Evolutionary conservation across 352 stramenopile species (phyloP), one percentile per base, ranked within the genome.

Genomic region (Phytophthora cajani): DNA sequence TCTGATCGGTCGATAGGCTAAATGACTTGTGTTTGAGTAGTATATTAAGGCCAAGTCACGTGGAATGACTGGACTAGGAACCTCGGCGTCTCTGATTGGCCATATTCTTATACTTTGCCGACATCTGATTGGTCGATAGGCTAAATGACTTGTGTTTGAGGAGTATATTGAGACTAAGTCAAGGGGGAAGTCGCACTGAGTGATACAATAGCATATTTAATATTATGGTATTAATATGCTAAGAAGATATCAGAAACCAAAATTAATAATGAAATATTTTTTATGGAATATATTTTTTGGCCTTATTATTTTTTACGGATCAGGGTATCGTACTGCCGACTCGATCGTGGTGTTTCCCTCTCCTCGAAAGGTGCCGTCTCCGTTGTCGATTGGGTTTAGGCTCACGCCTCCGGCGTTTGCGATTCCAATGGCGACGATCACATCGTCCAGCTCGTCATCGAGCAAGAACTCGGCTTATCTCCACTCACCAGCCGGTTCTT

Each of bases 401-500:
- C 74, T 81, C 74, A 84, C 71, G 49, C 81, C 77, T 6, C 36
- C 77, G n/a, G 77, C 74, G 52, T 84, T 84, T 17, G 77, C 80
- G 70, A 82, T 84, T 9, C 77, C 77, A 27, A 81, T 73, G 3
- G 38, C 77, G 5, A 70, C 74, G 19, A 84, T 60, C 4, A 73
- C 59, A 21, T 64, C 66, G 5, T 57, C 44, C 5, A 74, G 67
- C 52, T 79, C 62, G 30, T 76, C 58, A 40, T 84, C 77, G 25
- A 81, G 27, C 42, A 80, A 19, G 47, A 78, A 81, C 56, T 81
- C 74, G 47, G 78, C 78, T 96, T 96, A 73, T 96, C 88, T 33
- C 84, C 85, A 40, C 77, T 90, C 44, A 94, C 72, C 11, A 96
- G 64, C 11, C 64, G 38, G 68, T 95, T 96, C 72, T 27, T 27